These are phyloP conservation scores for Gastrodia elata DNA, from an alignment of 106 monocot genomes.

Conservation along the genomic window DNA sequence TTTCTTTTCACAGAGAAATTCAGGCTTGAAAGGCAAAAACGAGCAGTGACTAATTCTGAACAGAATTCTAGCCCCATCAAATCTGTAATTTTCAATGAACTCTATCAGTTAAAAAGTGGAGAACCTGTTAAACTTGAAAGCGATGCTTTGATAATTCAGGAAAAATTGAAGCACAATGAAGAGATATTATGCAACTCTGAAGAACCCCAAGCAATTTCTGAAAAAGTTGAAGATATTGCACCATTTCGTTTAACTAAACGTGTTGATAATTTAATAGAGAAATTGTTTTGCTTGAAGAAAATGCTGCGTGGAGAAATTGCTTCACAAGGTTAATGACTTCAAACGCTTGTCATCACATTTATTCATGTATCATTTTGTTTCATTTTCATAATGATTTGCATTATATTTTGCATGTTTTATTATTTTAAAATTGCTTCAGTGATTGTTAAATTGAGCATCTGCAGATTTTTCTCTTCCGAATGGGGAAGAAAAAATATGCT, in stretches of 20 bases:
- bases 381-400: neutral
- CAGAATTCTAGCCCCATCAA: neutral
- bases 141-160: neutral
- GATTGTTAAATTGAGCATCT: neutral
- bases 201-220: neutral
- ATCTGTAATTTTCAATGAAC: neutral
- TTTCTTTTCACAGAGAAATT: neutral
- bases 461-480: neutral
- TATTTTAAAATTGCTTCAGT: neutral
- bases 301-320: conserved; percentile 2
- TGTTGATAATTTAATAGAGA: conserved; percentile 6
- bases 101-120: neutral
- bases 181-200: neutral
- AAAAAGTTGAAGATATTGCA: neutral
- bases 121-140: neutral
- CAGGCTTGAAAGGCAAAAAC: neutral
- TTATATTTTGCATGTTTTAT: neutral
- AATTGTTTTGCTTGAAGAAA: conserved; percentile 3
- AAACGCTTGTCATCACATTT: neutral
- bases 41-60: neutral
- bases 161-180: neutral
- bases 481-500: neutral
- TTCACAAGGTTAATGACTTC: neutral
- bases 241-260: conserved; percentile 4
- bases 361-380: neutral